Evolutionary conservation across 768 basidiomycete genomes (phyloP), one percentile per base, ranked within the genome.

Genomic region (Amanita thiersii): DNA sequence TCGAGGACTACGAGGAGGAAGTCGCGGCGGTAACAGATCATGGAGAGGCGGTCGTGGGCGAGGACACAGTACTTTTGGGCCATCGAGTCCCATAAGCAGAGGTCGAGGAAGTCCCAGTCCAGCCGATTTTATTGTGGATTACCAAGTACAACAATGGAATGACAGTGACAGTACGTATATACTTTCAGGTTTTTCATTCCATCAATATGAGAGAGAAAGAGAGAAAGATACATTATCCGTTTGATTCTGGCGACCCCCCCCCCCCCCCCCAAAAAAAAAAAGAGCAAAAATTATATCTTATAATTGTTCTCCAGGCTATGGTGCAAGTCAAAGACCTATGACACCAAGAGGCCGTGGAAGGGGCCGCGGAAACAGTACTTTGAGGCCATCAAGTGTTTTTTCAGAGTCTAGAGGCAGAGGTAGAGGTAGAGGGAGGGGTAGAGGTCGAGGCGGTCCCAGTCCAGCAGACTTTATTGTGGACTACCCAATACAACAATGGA

Each of bases 391-490:
- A 45, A 40, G 0, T 37, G 39, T 12, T 40, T 40, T 32, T 53
- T n/a, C n/a, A n/a, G n/a, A n/a, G n/a, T n/a, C n/a, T n/a, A n/a
- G 59, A 36, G 57, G 58, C 29, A 46, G 59, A 35, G 56, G 56
- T 2, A 49, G 52, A 2, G 56, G 59, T 19, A 43, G 56, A 21
- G 55, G 55, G 0, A 44, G 57, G 12, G 54, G 49, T 2, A 44
- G 52, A 5, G 57, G 53, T 19, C 44, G 44, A 20, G 43, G 43
- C 17, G 34, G 15, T 20, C 37, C 42, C 11, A 52, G 50, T 20
- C 46, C 43, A 2, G 48, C 47, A 24, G 46, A 38, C 46, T 55
- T 56, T 39, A 49, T 61, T 20, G 37, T 57, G 29, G 48, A 52
- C 31, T 29, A 24, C 20, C 42, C 23, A 15, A 28, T 43, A 20